A percentile compares a stretch with the other conserved stretches of the same genome.
phyloP scores from a whole-genome alignment of 2,329 filamentous ascomycete species.

The Calonectria montana region DNA sequence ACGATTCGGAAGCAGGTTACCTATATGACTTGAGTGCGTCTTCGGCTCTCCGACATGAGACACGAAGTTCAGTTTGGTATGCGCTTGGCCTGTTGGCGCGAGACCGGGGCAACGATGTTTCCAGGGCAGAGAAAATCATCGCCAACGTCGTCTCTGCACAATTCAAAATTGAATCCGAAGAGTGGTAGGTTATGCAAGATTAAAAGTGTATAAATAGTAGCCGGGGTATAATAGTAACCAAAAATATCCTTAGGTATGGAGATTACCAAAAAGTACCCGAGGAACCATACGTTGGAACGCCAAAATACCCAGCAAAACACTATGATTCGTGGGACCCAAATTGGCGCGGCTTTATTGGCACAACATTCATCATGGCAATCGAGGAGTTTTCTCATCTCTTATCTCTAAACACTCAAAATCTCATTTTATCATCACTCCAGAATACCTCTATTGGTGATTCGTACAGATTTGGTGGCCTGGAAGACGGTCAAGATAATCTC shows the following conservation, averaged over 20 bases:
- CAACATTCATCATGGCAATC: constrained; percentile 66
- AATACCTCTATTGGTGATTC: constrained; percentile 69
- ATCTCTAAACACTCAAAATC: constrained; percentile 46
- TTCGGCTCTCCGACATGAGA: constrained; percentile 65
- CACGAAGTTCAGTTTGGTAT: constrained; percentile 69
- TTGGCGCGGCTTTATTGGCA: constrained; percentile 73
- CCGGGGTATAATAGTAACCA: background rate
- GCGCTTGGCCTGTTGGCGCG: constrained; percentile 67
- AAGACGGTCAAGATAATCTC: constrained; percentile 65
- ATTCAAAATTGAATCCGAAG: constrained; percentile 61
- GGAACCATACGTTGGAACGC: constrained; percentile 66
- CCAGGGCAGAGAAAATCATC: constrained; percentile 65
- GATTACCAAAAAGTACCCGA: constrained; percentile 67
- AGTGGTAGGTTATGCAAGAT: constrained; percentile 59
- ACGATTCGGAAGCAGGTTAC: constrained; percentile 64
- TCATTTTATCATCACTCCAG: constrained; percentile 64
- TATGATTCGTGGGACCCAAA: constrained; percentile 73
- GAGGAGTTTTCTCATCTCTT: constrained; percentile 67
- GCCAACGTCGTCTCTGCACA: constrained; percentile 64
- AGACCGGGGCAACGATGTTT: constrained; percentile 60
- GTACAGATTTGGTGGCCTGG: constrained; percentile 69
- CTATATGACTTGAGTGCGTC: constrained; percentile 60
- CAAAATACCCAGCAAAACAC: constrained; percentile 60
- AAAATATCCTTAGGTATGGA: constrained; percentile 34
- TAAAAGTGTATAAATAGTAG: fast-evolving